phyloP scores from a whole-genome alignment of 345 rosid species.

The Crucihimalaya himalaica region DNA sequence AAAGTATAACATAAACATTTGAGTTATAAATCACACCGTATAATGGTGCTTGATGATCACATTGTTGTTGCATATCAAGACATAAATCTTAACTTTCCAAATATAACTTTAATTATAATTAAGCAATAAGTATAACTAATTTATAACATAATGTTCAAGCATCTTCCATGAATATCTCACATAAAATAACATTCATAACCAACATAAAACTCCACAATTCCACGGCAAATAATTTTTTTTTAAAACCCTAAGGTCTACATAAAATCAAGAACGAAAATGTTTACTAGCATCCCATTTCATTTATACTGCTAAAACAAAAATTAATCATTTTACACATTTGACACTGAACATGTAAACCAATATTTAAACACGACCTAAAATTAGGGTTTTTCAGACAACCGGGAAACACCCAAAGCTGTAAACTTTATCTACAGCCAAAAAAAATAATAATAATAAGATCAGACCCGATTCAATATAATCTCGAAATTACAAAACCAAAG shows the following conservation, averaged over 20 bases:
- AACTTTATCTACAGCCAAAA: conserved; percentile 22
- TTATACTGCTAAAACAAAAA: conserved; percentile 15
- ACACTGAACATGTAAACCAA: conserved; percentile 19
- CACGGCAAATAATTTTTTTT: neutral
- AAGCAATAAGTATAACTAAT: neutral
- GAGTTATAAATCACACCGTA: conserved; percentile 5
- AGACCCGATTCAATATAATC: conserved; percentile 37
- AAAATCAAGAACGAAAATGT: conserved; percentile 32
- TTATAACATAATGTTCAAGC: neutral
- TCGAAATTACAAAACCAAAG: conserved; percentile 23
- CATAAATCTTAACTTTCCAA: conserved; percentile 23
- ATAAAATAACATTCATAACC: conserved; percentile 52
- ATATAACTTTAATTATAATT: neutral
- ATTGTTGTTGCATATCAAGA: conserved; percentile 3
- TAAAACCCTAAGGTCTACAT: conserved; percentile 52
- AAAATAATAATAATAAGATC: neutral
- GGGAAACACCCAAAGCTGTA: conserved; percentile 10
- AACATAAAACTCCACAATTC: conserved; percentile 26
- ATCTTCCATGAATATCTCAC: conserved; percentile 39
- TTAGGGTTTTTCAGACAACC: conserved; percentile 57
- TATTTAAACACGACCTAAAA: conserved; percentile 21
- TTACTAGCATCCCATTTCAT: conserved; percentile 15
- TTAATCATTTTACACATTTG: neutral
- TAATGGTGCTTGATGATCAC: neutral
- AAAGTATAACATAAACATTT: neutral